These are phyloP conservation scores for Trichosanthes truncata DNA, from an alignment of 306 rosid genomes.

Conservation along the genomic window DNA sequence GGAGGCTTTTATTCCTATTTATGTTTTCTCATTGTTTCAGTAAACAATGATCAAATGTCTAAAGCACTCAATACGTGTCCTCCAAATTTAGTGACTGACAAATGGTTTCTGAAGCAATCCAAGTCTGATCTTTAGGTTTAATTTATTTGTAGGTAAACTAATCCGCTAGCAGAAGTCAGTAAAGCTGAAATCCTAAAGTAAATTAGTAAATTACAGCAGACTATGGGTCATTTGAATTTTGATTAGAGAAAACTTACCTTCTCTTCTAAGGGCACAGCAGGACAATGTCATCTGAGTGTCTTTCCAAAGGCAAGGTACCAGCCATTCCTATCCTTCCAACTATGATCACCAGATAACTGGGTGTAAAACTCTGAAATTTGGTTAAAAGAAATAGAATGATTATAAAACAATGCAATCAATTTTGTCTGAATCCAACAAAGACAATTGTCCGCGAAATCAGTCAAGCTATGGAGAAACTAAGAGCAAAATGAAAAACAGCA, in stretches of 20 bases:
- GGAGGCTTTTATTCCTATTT: background rate
- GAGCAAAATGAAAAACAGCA: background rate
- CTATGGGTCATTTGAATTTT: background rate
- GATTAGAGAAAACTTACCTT: slow-evolving; percentile 1
- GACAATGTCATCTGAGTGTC: background rate
- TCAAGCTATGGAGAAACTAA: background rate
- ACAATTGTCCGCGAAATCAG: background rate
- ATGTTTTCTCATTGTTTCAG: background rate
- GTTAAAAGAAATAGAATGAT: background rate
- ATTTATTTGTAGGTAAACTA: background rate
- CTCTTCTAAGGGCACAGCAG: background rate
- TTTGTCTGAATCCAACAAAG: background rate
- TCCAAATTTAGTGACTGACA: background rate
- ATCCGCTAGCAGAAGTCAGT: background rate
- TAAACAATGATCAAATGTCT: background rate
- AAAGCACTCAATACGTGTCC: background rate
- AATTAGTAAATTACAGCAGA: background rate
- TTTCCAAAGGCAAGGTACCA: background rate
- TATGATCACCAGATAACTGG: background rate
- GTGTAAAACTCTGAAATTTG: background rate
- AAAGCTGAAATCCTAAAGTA: background rate
- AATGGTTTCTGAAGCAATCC: background rate
- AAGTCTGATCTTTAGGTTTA: background rate
- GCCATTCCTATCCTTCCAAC: background rate
- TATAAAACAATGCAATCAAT: background rate